Evolutionary conservation across 108 stramenopile genomes (phyloP).

Genomic region (Fistulifera solaris): DNA sequence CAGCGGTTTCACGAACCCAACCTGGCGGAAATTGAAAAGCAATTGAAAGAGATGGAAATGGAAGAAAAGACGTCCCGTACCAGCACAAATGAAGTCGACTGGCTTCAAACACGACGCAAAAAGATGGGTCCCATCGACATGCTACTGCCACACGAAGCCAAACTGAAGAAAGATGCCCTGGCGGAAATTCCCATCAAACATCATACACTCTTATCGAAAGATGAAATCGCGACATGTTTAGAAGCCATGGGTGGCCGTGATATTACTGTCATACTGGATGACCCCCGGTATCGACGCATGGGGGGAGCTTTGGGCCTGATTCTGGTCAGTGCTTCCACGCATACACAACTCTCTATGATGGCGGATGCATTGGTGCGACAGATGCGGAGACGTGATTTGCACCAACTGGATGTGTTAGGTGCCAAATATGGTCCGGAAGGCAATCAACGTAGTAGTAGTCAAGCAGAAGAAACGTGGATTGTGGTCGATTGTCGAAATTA

Average conservation of each 20-base stretch:
- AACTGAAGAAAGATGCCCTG: conserved; percentile 17
- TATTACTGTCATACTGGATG: conserved; percentile 29
- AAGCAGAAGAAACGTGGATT: conserved; percentile 51
- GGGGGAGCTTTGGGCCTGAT: conserved; percentile 30
- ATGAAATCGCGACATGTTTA: conserved; percentile 50
- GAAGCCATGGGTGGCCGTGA: conserved; percentile 43
- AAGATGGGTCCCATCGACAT: conserved; percentile 18
- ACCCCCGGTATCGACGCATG: conserved; percentile 22
- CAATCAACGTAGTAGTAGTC: conserved; percentile 11
- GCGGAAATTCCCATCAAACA: conserved; percentile 40
- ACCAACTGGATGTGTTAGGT: conserved; percentile 54
- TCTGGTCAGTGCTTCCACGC: conserved; percentile 33
- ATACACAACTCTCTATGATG: conserved; percentile 41
- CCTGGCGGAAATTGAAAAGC: conserved; percentile 3
- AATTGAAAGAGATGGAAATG: conserved; percentile 2
- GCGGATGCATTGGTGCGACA: conserved; percentile 56
- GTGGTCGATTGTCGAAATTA: conserved; percentile 77
- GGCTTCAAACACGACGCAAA: conserved; percentile 56
- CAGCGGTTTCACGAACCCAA: background rate
- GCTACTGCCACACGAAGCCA: conserved; percentile 27
- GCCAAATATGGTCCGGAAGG: conserved; percentile 50
- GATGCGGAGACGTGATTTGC: conserved; percentile 52
- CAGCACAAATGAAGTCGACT: conserved; percentile 30
- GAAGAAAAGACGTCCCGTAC: conserved; percentile 4
- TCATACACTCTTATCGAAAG: conserved; percentile 44